These are phyloP conservation scores for Vaccinium vitisidaea DNA, from an alignment of 148 eudicot genomes.

Conservation along the genomic window DNA sequence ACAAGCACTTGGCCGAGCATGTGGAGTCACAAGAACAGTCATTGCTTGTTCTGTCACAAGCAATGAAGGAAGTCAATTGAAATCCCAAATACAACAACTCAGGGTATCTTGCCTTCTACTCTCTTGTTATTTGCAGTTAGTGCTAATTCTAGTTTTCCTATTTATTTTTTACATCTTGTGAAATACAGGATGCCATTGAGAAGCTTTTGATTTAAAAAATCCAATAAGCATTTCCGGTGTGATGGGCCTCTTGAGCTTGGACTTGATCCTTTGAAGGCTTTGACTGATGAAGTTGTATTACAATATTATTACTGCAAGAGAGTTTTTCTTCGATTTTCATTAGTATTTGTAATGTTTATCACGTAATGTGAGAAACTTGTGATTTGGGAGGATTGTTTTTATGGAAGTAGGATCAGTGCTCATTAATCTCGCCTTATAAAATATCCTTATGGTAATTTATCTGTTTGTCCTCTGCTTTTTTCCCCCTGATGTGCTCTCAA, in stretches of 20 bases:
- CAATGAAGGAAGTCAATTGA: conserved; percentile 93
- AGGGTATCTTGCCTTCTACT: conserved; percentile 45
- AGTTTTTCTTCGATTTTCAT: background rate
- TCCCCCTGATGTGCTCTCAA: background rate
- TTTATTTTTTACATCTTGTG: background rate
- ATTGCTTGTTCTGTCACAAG: conserved; percentile 93
- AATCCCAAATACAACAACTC: conserved; percentile 79
- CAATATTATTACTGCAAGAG: conserved; percentile 23
- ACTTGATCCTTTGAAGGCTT: conserved; percentile 57
- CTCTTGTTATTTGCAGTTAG: background rate
- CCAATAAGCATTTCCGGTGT: conserved; percentile 51
- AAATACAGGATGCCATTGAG: conserved; percentile 82
- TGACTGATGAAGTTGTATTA: conserved; percentile 61
- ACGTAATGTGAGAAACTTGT: background rate
- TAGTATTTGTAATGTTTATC: background rate
- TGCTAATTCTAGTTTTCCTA: background rate
- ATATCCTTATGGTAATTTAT: background rate
- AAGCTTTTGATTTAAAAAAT: conserved; percentile 68
- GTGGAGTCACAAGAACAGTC: conserved; percentile 93
- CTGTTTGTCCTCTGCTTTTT: background rate
- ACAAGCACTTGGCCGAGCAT: conserved; percentile 95
- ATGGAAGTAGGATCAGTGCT: background rate
- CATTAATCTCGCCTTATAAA: background rate
- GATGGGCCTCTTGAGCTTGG: conserved; percentile 65
- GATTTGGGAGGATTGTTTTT: background rate